These are phyloP conservation scores for Bisporella sp. DNA, from an alignment of 2,329 filamentous ascomycete species.

Conservation along the genomic window DNA sequence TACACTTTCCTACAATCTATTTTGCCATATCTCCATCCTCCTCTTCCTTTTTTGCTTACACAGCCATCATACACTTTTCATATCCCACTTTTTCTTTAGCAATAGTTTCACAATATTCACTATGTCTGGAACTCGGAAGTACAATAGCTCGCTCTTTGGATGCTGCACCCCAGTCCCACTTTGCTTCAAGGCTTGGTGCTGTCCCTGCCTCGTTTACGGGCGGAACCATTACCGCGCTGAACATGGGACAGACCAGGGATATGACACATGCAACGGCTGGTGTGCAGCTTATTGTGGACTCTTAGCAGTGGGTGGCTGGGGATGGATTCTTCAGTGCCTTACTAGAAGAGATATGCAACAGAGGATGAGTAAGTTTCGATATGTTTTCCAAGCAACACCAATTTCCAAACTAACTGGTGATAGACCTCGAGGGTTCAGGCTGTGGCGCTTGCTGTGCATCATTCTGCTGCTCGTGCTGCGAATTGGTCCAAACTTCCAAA, in stretches of 20 bases:
- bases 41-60: no score
- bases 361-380: background rate
- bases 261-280: conserved; percentile 1
- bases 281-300: conserved; percentile 2
- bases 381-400: background rate
- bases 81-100: no score
- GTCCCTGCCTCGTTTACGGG: conserved; percentile 6
- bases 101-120: no score
- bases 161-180: no score
- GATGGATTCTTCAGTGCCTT: conserved; percentile 4
- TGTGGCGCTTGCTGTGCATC: background rate
- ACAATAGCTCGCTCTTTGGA: no score
- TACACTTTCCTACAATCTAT: no score
- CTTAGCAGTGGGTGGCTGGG: background rate
- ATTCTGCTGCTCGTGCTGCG: conserved; percentile 5
- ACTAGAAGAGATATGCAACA: conserved; percentile 4
- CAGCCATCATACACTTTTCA: no score
- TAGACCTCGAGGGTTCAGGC: conserved; percentile 2
- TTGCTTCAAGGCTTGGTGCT: background rate
- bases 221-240: conserved; percentile 4
- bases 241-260: background rate
- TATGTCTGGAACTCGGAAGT: no score
- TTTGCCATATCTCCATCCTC: no score
- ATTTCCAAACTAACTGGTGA: background rate
- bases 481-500: conserved; percentile 9